These are phyloP conservation scores for Wickerhamomyces rabaulensis DNA, from an alignment of 805 yeast genomes.

Conservation along the genomic window DNA sequence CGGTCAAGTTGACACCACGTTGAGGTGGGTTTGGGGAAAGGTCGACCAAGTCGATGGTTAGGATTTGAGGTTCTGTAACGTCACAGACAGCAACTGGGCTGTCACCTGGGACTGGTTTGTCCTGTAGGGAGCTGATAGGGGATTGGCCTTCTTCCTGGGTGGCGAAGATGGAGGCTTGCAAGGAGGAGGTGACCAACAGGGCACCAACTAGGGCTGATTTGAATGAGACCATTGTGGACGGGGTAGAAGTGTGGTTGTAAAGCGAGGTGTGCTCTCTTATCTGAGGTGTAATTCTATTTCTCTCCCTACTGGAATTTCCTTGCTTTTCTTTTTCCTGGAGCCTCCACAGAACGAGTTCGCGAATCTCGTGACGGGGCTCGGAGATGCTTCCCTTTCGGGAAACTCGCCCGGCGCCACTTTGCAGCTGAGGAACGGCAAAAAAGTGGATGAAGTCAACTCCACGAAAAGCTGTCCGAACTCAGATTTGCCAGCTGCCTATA, in stretches of 20 bases:
- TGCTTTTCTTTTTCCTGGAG: not conserved
- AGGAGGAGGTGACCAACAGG: not conserved
- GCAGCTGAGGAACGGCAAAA: not conserved
- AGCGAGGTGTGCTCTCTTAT: too few relatives aligned
- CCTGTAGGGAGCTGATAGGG: slow-evolving; percentile 22
- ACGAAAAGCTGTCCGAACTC: not conserved
- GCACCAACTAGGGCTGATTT: slow-evolving; percentile 1
- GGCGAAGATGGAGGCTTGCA: slow-evolving; percentile 17
- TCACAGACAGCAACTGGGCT: slow-evolving; percentile 85
- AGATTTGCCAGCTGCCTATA: not conserved
- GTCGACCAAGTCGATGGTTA: slow-evolving; percentile 53
- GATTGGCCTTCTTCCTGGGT: slow-evolving; percentile 15
- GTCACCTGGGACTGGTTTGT: slow-evolving; percentile 82
- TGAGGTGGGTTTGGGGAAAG: slow-evolving; percentile 84
- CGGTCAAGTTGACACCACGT: slow-evolving; percentile 79
- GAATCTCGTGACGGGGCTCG: not conserved
- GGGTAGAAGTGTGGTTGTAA: not conserved
- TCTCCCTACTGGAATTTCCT: not conserved
- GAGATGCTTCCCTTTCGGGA: not conserved
- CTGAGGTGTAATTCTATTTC: not conserved
- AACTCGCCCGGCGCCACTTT: not conserved
- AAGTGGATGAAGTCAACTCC: not conserved
- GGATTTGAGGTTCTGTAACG: slow-evolving; percentile 51
- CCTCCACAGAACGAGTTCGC: not conserved
- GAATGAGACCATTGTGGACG: slow-evolving; percentile 10